Evolutionary conservation across 1,284 basidiomycete genomes (phyloP), one percentile per base, ranked within the genome.

Genomic region (Ceratobasidium sp.): DNA sequence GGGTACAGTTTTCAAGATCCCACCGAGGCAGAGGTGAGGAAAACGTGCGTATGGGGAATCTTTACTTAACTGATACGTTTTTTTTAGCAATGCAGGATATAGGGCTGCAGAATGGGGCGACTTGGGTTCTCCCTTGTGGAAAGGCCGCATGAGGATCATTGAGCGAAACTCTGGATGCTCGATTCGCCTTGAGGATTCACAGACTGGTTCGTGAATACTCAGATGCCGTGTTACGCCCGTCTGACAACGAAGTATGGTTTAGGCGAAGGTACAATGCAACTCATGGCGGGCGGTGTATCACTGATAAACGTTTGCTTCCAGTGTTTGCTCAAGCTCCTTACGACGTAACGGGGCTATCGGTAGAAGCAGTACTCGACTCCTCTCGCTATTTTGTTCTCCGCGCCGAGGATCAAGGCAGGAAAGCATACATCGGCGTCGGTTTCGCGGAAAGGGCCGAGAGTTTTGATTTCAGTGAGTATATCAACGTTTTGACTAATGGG

Each of bases 301-400:
- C 33, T 36, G 2, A 59, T 33, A 57, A 19, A 11, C 21, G 23
- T 70, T 59, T 44, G 14, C 49, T 25, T 44, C 30, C 71, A 92
- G 89, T 95, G 54, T 99, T 99, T 78, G 97, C 96, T 29, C 88
- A 88, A 73, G 87, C 92, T 9, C 87, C 88, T n/a, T 99, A 98
- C 77, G 88, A 92, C 74, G 83, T 89, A 9, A 81, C 85, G 36
- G 88, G 88, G 52, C 89, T 92, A 5, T 88, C 87, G 29, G 93
- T 98, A 19, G 97, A 99, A 75, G 91, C 95, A 6, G 95, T 98
- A 5, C 83, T 99, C 27, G 96, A 99, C 78, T 96, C 93, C 0
- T 95, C 93, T 8, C 86, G 96, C 54, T 99, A 98, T 79, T 98
- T 98, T 77, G 95, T 98, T 5, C 82, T 98, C 30, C 85, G 93